Evolutionary conservation across 768 basidiomycete species (phyloP), one percentile per base, ranked within the genome.

Genomic region (Crassisporium funariophilum): DNA sequence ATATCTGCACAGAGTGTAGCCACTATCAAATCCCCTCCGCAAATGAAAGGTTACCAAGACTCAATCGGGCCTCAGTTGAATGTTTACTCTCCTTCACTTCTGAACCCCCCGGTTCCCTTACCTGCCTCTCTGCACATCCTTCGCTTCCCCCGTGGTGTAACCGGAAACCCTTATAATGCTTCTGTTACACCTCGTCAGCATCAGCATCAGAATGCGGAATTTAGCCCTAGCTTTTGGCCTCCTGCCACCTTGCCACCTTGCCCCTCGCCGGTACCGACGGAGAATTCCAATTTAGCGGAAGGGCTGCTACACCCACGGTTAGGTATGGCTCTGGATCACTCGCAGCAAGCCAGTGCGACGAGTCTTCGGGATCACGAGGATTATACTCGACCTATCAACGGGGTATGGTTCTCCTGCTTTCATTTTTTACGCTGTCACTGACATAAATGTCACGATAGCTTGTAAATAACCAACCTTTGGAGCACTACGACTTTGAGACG

Each of bases 351-450:
- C 2, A 73, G 66, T 53, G 48, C 56, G 20, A 50, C 62, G 25
- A 73, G 71, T 58, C 56, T 73, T 38, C 60, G 70, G 35, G 71
- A 73, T 52, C 50, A 73, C 48, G 66, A 70, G 35, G 71, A 73
- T 44, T 73, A 73, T 50, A 66, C 69, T 22, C 58, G 71, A 37
- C 68, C 69, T 13, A 69, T 72, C 23, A 61, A 57, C 34, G 66
- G 63, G 43, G 65, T 69, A 45, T 16, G 66, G 54, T 3, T 1
- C 3, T 19, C 2, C 15, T 22, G 34, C 20, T 20, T 44, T 19
- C 31, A 6, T 15, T 25, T 35, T 40, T 34, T 33, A 11, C 35
- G 12, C 13, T 4, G n/a, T 38, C 22, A 10, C 9, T 15, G 15
- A 19, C 40, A 8, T 46, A 13, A 10, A n/a, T 20, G 12, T 15